These are phyloP conservation scores for Cutaneotrichosporon arboriforme DNA, from an alignment of 1,284 basidiomycete genomes.

Conservation along the genomic window DNA sequence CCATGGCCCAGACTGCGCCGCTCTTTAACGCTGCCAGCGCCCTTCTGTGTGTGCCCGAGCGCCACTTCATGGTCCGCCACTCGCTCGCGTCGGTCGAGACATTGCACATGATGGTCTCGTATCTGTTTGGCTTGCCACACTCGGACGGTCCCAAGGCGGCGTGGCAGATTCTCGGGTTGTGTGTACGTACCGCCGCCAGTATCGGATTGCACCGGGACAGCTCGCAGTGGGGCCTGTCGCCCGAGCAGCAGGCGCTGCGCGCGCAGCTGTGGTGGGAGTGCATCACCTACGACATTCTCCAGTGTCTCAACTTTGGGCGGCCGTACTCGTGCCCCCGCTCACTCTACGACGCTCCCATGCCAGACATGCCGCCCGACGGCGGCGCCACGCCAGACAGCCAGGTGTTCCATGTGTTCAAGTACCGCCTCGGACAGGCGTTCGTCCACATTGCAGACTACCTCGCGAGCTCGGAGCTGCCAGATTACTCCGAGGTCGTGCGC, in stretches of 20 bases:
- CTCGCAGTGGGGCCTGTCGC: constrained; percentile 20
- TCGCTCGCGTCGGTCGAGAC: constrained; percentile 20
- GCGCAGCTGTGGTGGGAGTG: constrained; percentile 21
- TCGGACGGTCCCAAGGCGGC: constrained; percentile 16
- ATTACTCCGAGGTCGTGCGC: constrained; percentile 17
- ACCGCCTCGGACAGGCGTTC: constrained; percentile 17
- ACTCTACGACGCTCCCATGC: constrained; percentile 17
- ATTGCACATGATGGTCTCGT: constrained; percentile 24
- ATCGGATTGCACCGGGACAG: constrained; percentile 22
- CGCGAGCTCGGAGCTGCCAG: constrained; percentile 18
- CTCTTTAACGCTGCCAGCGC: constrained; percentile 18
- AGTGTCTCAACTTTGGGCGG: constrained; percentile 28
- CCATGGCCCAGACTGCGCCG: constrained; percentile 10
- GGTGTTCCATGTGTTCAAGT: constrained; percentile 22
- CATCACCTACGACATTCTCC: constrained; percentile 22
- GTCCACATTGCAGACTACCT: constrained; percentile 21
- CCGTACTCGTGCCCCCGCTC: constrained; percentile 22
- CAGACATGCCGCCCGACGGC: constrained; percentile 10
- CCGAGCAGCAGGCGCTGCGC: constrained; percentile 17
- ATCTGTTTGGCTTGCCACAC: constrained; percentile 17
- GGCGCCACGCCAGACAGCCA: constrained; percentile 9
- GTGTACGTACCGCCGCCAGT: constrained; percentile 14
- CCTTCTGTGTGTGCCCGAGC: constrained; percentile 15
- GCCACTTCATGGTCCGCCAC: constrained; percentile 21
- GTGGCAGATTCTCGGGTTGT: constrained; percentile 22